These are phyloP conservation scores for Gliomastix tumulicola DNA, from an alignment of 2,329 filamentous ascomycete genomes.

Conservation along the genomic window DNA sequence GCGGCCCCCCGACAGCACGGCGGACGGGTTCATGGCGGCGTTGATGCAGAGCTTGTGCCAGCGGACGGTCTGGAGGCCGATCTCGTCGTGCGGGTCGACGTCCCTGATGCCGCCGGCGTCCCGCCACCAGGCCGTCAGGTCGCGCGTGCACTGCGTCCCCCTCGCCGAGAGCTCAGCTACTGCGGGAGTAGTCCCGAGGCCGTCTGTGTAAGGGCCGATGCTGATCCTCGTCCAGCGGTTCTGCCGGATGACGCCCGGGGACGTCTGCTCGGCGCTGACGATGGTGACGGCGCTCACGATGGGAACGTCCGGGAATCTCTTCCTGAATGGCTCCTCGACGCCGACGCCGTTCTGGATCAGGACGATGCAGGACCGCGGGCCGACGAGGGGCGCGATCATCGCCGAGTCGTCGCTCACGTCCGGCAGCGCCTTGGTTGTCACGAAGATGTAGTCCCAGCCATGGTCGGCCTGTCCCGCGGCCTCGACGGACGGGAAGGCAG, in stretches of 20 bases:
- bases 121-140: conserved; percentile 47
- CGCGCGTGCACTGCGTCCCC: conserved; percentile 34
- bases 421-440: conserved; percentile 65
- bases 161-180: conserved; percentile 19
- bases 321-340: conserved; percentile 60
- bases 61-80: conserved; percentile 61
- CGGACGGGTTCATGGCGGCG: conserved; percentile 66
- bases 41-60: conserved; percentile 78
- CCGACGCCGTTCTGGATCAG: conserved; percentile 66
- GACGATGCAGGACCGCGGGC: conserved; percentile 48
- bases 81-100: conserved; percentile 55
- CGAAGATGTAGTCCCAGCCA: conserved; percentile 54
- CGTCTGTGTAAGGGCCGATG: conserved; percentile 56
- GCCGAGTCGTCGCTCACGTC: conserved; percentile 55
- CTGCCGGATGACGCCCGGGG: conserved; percentile 57
- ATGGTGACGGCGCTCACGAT: conserved; percentile 65
- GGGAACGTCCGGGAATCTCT: conserved; percentile 51
- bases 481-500: conserved; percentile 54
- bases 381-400: conserved; percentile 54
- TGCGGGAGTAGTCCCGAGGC: conserved; percentile 25
- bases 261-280: conserved; percentile 59
- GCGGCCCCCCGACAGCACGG: conserved; percentile 57
- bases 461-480: conserved; percentile 35
- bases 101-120: conserved; percentile 55
- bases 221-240: conserved; percentile 70